Base-by-base conservation (phyloP, 2,329 filamentous ascomycete genomes). In the Pseudogymnoascus sp. region DNA sequence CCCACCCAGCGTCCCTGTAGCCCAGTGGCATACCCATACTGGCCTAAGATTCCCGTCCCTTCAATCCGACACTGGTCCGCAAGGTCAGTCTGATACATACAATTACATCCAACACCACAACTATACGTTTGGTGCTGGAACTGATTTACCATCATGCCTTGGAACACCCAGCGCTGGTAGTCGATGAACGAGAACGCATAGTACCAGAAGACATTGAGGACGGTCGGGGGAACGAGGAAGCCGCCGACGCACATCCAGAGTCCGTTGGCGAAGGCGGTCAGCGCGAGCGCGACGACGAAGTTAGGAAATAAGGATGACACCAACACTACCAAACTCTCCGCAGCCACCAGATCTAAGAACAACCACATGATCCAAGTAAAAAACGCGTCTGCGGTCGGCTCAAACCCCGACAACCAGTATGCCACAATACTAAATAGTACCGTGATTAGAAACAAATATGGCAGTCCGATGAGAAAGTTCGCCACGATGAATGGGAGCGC, bases 111-210 rank as follows among this genome's bases (percentile, higher is more conserved):
- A 19, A 63, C 62, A 1, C 64, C 76, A 71, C 90, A 93, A 3
- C 75, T 73, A 73, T 90, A 96, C 2, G 77, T 81, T 13, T 89
- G 79, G 16, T 82, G 67, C 1, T 78, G 77, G 73, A 96, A 95
- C 76, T 96, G 90, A 71, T 95, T 96, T 62, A 93, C 86, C 90
- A 96, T 95, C 91, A 96, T 95, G 13, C 90, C 91, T 72, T 93
- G 85, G 72, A 96, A 96, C 3, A 96, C 91, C 69, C 93, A 96
- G 44, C 81, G 79, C 76, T 80, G 90, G 71, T 96, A 96, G 73
- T 96, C 89, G 71, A 93, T 93, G 74, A 93, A 96, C 72, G 93
- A 88, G 70, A 95, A 95, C 5, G 89, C 89, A 70, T 96, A 95
- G 73, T 86, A 84, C 86, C 89, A 96, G 69, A 96, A 96, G 2